Percentiles rank a stretch among this genome's conserved stretches.
Conservation (phyloP, 176 grass and related monocot species). For the Oryza punctata region DNA sequence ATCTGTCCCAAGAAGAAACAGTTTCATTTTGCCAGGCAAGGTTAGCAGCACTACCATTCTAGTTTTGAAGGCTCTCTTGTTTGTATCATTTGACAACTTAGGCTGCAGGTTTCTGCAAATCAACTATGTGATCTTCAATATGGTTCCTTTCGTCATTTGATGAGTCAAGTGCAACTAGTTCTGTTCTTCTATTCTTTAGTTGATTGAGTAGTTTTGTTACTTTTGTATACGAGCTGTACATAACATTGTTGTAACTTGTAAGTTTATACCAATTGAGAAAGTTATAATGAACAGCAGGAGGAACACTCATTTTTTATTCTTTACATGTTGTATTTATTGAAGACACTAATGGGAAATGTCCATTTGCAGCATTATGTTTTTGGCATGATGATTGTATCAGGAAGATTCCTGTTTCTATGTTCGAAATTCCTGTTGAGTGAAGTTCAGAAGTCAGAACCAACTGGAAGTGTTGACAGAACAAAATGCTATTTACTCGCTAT, state of each 20-base stretch:
- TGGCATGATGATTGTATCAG: not conserved
- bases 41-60: not conserved
- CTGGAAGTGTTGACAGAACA: not conserved
- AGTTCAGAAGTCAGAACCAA: not conserved
- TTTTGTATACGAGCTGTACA: conserved; percentile 8
- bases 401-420: not conserved
- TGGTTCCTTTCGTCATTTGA: not conserved
- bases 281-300: not conserved
- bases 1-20: conserved; percentile 20
- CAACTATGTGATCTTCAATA: not conserved
- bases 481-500: not conserved
- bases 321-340: not conserved
- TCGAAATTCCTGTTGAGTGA: not conserved
- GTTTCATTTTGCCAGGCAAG: not conserved
- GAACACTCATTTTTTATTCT: not conserved
- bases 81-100: conserved; percentile 6
- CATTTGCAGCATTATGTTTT: conserved; percentile 4
- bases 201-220: conserved; percentile 15
- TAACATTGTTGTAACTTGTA: conserved; percentile 36
- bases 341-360: not conserved
- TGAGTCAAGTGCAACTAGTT: conserved; percentile 4
- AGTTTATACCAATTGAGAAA: conserved; percentile 16
- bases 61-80: not conserved
- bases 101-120: not conserved
- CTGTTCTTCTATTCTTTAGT: conserved; percentile 27